Base-by-base conservation (phyloP, 208 protist species). In the Wallacemonas rigidus region DNA sequence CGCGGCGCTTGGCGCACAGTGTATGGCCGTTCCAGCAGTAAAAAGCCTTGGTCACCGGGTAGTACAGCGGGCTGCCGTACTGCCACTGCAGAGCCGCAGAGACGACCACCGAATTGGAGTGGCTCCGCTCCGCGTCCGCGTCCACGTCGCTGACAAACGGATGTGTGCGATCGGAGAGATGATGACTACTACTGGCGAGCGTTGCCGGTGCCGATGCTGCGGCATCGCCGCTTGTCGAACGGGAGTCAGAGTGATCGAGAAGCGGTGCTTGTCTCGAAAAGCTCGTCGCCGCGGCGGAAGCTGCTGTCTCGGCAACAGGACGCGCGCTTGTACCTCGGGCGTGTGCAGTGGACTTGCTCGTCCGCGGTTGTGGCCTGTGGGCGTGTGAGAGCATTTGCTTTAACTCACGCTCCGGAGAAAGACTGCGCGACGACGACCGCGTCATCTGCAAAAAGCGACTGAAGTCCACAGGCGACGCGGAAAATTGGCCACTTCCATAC, bases 51-150 rank as follows among this genome's bases (percentile, higher is more conserved):
- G 71, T 81, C 38, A 93, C 85, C 0, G 88, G 87, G 64, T 96
- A 78, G 70, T 91, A 96, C 50, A 94, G 75, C 11, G 88, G 82
- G 56, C 89, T 90, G 65, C 91, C 89, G 50, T 88, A 89, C 79
- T 94, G 91, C 74, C 80, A 77, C 41, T 73, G 14, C 56, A 65
- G 57, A 17, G 57, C 51, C 2, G 69, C 43, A 38, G 35, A 53
- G 35, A 55, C 48, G 8, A 48, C 51, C 3, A 38, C 55, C 17
- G 57, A n/a, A 45, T 15, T 63, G 1, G 39, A 36, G 69, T 74
- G 55, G 55, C 69, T 67, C 12, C 9, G 48, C 48, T 67, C 69
- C 47, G 9, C 26, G 3, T 48, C 40, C 3, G 0, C 38, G 44
- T 72, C 68, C 36, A 57, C n/a, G 39, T 64, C 3, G 41, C 14